phyloP scores from a whole-genome alignment of 805 yeast species.

The Kluyveromyces wickerhamii region DNA sequence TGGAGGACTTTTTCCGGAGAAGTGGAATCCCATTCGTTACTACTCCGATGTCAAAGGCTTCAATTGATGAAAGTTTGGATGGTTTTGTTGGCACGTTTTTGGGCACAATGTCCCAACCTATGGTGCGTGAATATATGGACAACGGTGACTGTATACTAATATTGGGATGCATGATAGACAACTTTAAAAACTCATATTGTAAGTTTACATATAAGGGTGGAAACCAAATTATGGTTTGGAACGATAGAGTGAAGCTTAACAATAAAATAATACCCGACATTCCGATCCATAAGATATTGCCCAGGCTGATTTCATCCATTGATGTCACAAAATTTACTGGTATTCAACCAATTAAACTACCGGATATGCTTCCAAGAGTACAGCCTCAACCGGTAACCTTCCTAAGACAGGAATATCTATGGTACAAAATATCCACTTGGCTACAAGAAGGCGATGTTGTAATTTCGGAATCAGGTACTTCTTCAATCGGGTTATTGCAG shows the following conservation, averaged over 20 bases:
- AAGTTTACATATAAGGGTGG: conserved; percentile 47
- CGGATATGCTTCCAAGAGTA: conserved; percentile 21
- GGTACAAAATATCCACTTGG: conserved; percentile 45
- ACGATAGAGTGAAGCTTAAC: conserved; percentile 45
- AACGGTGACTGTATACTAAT: conserved; percentile 55
- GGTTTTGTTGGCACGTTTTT: conserved; percentile 59
- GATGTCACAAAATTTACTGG: conserved; percentile 24
- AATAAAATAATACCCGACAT: conserved; percentile 47
- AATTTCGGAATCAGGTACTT: conserved; percentile 59
- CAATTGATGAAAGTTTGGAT: conserved; percentile 48
- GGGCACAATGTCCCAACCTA: conserved; percentile 45
- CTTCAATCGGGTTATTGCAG: conserved; percentile 54
- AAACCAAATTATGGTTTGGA: conserved; percentile 48
- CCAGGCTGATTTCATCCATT: conserved; percentile 15
- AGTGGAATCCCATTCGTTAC: conserved; percentile 46
- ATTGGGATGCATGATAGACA: conserved; percentile 53
- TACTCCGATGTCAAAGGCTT: conserved; percentile 54
- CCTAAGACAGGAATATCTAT: conserved; percentile 38
- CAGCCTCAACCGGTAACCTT: conserved; percentile 14
- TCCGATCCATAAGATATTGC: conserved; percentile 40
- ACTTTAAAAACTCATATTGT: conserved; percentile 51
- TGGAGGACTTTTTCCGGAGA: conserved; percentile 36
- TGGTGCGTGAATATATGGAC: conserved; percentile 39
- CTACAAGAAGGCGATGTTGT: conserved; percentile 49
- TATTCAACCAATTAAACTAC: conserved; percentile 10